Conservation (phyloP, 2,329 filamentous ascomycete genomes). For the Penicillium sp. region DNA sequence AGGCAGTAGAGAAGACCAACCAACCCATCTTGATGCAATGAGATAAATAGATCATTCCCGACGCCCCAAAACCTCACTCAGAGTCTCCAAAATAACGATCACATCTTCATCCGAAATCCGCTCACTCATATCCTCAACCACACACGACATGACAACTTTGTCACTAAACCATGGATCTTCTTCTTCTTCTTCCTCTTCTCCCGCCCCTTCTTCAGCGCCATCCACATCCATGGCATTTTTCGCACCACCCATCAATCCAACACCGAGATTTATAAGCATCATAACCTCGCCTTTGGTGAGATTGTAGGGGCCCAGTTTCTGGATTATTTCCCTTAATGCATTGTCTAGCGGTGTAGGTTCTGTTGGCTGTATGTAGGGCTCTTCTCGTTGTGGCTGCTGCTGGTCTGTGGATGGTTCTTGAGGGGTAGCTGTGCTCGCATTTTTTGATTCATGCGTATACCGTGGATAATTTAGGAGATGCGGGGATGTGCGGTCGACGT, state of each 20-base stretch:
- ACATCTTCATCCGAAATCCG: slow-evolving; percentile 37
- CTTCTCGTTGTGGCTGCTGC: slow-evolving; percentile 15
- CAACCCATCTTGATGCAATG: too few relatives aligned
- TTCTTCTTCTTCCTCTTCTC: slow-evolving; percentile 15
- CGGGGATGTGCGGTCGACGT: slow-evolving; percentile 36
- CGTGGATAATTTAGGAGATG: slow-evolving; percentile 37
- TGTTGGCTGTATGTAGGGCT: slow-evolving; percentile 14
- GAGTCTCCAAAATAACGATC: slow-evolving; percentile 30
- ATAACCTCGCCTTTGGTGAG: slow-evolving; percentile 46
- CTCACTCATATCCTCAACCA: slow-evolving; percentile 42
- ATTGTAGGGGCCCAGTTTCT: slow-evolving; percentile 34
- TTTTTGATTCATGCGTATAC: slow-evolving; percentile 18
- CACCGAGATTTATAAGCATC: slow-evolving; percentile 44
- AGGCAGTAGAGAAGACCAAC: too few relatives aligned
- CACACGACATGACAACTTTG: slow-evolving; percentile 35
- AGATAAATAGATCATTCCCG: neutral
- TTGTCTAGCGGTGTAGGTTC: slow-evolving; percentile 33
- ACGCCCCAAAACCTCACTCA: slow-evolving; percentile 29
- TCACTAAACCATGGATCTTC: slow-evolving; percentile 31
- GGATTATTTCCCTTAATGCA: slow-evolving; percentile 35
- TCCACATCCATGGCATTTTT: slow-evolving; percentile 12
- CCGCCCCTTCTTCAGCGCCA: slow-evolving; percentile 15
- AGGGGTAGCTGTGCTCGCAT: neutral
- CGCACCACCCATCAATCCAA: slow-evolving; percentile 23
- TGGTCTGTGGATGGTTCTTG: slow-evolving; percentile 20